Base-by-base conservation (phyloP, 306 rosid genomes). In the Cucumis cinereus region DNA sequence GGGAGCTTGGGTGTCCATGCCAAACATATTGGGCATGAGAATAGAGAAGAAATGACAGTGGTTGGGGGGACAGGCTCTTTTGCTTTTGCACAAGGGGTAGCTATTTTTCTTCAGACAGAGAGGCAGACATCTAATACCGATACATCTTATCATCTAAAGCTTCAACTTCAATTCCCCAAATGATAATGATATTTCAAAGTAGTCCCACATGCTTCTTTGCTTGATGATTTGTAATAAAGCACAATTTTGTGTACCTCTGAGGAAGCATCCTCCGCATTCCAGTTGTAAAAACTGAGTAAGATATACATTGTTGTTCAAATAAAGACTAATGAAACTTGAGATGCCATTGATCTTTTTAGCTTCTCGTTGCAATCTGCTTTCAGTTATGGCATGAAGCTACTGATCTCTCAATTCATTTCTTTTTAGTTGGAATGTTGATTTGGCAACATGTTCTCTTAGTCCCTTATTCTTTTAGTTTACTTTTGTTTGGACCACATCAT, bases 11-110 rank as follows among this genome's bases (percentile, higher is more conserved):
- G 97, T 38, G 84, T 94, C 50, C 82, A 83, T 74, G 90, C 89
- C 61, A 79, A 75, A 66, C 84, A 80, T 63, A 79, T 63, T 15
- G 79, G 81, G 6, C 80, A 78, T n/a, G 67, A 83, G 36, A 84
- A 81, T 66, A 62, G 10, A 38, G 83, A 86, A 41, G 84, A 84
- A 47, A 86, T 89, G 49, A 82, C 76, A 2, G 93, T 94, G 20
- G 83, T 92, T 4, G 97, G 97, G 9, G 99, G 99, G 41, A 90
- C 96, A 14, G 95, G 96, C 26, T 90, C 89, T 1, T 91, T 94
- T 82, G 97, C 99, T 7, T 92, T 94, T 87, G 97, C 95, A 28
- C 90, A 89, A 26, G 98, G 98, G 56, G 17, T 87, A 4, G 97
- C 92, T 0, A 74, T 84, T 70, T 87, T 94, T 47, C 81, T 83